phyloP scores from a whole-genome alignment of 352 stramenopile species.

The Phytophthora quininea region DNA sequence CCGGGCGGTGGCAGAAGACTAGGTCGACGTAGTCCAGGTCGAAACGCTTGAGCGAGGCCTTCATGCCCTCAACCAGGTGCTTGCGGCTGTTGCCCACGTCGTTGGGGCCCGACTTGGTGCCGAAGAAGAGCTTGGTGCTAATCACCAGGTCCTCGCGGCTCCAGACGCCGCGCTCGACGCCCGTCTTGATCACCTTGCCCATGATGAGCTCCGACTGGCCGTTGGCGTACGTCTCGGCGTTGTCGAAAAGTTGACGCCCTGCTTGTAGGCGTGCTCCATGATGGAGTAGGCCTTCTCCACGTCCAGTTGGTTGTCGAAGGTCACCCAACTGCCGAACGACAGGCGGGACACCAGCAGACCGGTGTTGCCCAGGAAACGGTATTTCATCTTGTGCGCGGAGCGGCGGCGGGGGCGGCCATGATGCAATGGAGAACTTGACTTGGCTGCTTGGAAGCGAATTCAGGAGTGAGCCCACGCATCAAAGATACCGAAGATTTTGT shows the following conservation, averaged over 20 bases:
- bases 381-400: constrained; percentile 55
- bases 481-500: neutral
- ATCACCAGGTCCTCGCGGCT: constrained; percentile 64
- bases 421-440: neutral
- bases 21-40: constrained; percentile 67
- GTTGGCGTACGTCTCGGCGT: constrained; percentile 59
- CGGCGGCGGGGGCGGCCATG: neutral
- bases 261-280: constrained; percentile 67
- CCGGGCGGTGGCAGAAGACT: constrained; percentile 74
- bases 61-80: constrained; percentile 66
- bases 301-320: constrained; percentile 54
- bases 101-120: constrained; percentile 42
- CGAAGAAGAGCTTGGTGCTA: constrained; percentile 73
- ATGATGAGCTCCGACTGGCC: constrained; percentile 61
- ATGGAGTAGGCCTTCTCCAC: constrained; percentile 63
- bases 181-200: constrained; percentile 58
- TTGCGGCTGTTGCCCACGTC: constrained; percentile 46
- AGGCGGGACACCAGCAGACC: constrained; percentile 53
- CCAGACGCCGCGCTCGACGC: constrained; percentile 48
- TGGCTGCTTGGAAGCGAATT: neutral
- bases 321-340: constrained; percentile 61
- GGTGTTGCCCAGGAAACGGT: constrained; percentile 57
- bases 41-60: constrained; percentile 59
- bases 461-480: neutral
- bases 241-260: constrained; percentile 79